These are phyloP conservation scores for Gymnopus androsaceus DNA, from an alignment of 1,284 basidiomycete species.

Conservation along the genomic window DNA sequence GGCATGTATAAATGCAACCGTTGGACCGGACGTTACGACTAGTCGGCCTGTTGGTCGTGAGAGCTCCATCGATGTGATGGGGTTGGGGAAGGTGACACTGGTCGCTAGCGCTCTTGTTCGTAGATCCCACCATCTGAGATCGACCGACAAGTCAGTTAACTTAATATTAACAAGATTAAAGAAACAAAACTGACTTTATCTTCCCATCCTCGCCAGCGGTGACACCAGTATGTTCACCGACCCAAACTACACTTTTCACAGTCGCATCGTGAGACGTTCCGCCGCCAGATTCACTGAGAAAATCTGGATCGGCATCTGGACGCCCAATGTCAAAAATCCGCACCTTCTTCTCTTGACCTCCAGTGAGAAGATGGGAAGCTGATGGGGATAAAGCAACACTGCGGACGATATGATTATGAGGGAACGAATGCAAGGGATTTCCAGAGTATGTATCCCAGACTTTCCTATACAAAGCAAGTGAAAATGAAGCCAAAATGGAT, in stretches of 20 bases:
- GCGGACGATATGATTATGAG: conserved; percentile 97
- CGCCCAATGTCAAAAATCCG: conserved; percentile 89
- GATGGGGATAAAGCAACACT: conserved; percentile 84
- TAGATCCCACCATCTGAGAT: conserved; percentile 92
- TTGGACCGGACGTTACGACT: conserved; percentile 89
- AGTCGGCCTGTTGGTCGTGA: conserved; percentile 84
- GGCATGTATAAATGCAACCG: conserved; percentile 84
- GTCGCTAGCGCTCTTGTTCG: conserved; percentile 75
- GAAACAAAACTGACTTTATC: conserved; percentile 75
- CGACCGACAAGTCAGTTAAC: background rate
- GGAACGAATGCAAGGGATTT: conserved; percentile 85
- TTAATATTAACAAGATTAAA: conserved; percentile 9
- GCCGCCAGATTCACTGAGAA: conserved; percentile 61
- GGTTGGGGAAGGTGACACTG: conserved; percentile 72
- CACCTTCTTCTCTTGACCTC: conserved; percentile 97
- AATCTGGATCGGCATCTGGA: conserved; percentile 85
- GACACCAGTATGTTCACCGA: conserved; percentile 83
- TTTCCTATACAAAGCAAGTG: conserved; percentile 59
- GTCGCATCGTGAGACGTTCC: conserved; percentile 86
- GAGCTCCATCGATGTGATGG: conserved; percentile 93
- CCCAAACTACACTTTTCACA: conserved; percentile 92
- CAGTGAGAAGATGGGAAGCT: conserved; percentile 77
- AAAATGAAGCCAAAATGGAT: background rate
- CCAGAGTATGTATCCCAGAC: conserved; percentile 98
- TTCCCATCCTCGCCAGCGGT: conserved; percentile 90